Conservation (phyloP, 176 grass and related monocot species). For the Panicum miliaceum region DNA sequence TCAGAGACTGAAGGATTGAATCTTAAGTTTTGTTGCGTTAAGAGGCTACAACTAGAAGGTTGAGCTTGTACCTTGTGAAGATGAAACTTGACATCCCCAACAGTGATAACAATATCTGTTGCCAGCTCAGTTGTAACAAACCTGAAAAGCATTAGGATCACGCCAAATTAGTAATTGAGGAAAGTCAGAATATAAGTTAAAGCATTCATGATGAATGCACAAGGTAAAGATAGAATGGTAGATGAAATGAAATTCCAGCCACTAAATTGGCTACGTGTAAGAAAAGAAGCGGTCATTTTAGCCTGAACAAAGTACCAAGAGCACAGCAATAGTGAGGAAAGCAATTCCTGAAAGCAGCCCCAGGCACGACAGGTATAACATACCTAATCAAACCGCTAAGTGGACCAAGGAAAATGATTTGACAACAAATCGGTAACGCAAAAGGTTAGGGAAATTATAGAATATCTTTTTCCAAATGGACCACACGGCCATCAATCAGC, state of each 20-base stretch:
- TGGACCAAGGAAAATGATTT: conserved; percentile 55
- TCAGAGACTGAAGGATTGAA: neutral
- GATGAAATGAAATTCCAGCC: neutral
- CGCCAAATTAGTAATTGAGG: neutral
- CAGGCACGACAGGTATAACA: conserved; percentile 29
- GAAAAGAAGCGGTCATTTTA: conserved; percentile 33
- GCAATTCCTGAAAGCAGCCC: conserved; percentile 24
- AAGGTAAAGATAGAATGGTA: conserved; percentile 38
- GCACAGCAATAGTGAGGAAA: conserved; percentile 38
- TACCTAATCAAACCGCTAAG: conserved; percentile 49
- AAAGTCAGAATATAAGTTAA: neutral
- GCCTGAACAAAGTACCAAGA: conserved; percentile 36
- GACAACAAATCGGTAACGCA: conserved; percentile 15
- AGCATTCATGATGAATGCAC: neutral
- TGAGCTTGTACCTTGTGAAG: conserved; percentile 79
- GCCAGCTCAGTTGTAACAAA: conserved; percentile 92
- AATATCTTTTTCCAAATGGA: conserved; percentile 45
- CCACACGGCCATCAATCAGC: conserved; percentile 37
- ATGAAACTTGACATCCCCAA: conserved; percentile 90
- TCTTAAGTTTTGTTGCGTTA: neutral
- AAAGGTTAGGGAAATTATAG: conserved; percentile 26
- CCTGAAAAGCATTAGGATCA: conserved; percentile 57
- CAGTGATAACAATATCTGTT: conserved; percentile 80
- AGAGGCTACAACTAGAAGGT: neutral
- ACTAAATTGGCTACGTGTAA: conserved; percentile 28